Evolutionary conservation across 192 early-diverging fungal species (phyloP), one percentile per base, ranked within the genome.

Genomic region (Coemansia sp.): DNA sequence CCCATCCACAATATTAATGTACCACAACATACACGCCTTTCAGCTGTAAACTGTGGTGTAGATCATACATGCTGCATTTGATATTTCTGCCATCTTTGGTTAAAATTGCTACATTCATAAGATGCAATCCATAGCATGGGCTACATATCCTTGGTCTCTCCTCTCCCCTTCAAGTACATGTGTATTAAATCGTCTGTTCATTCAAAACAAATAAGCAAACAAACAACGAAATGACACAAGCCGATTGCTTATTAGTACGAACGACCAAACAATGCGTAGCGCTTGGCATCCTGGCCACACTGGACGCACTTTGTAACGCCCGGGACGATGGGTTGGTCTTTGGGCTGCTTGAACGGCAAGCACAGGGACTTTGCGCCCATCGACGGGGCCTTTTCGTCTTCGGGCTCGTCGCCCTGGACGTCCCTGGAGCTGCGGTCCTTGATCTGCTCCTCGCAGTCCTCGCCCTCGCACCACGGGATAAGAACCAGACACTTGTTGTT

Each of bases 361-460:
- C 97, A 99, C 30, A 99, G 89, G 7, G 96, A 95, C 83, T 99
- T 99, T 64, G 97, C 97, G 59, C 97, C 97, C 97, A 99, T 99
- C 20, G 95, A 97, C 35, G 97, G 97, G 58, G 94, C 97, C 84
- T 92, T 91, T 39, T 97, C 96, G 69, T 99, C 96, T 64, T 89
- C 88, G 33, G 89, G 87, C 85, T 99, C 92, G 33, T 85, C 88
- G 45, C 69, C 61, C 37, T 64, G 73, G 26, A 72, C 69, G 35
- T 83, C 90, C 69, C 91, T 83, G 2, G 93, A 84, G 80, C 90
- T 93, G 58, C 90, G 84, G 33, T 93, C 94, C 88, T 99, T 99
- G 71, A 99, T 96, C 68, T 89, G 86, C 35, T 98, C 95, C 84
- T 99, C 97, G 75, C 97, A 99, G 53, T 75, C 87, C 3, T 74